Percentiles rank a stretch among this genome's conserved stretches.
Evolutionary conservation across 805 yeast species (phyloP).

Genomic region (Blastobotrys terrestris): DNA sequence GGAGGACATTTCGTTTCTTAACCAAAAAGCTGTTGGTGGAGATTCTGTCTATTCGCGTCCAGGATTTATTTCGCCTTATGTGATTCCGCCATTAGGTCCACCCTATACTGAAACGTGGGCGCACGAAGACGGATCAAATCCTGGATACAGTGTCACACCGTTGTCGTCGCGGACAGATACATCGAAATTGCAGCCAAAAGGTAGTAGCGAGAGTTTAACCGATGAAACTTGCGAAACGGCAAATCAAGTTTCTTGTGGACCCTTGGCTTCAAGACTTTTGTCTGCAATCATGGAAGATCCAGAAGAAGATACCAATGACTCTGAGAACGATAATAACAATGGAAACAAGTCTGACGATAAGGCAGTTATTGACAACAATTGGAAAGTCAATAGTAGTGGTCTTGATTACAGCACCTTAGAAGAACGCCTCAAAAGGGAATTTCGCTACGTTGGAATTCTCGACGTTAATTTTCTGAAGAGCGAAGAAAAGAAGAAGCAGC

Average conservation of each 20-base stretch:
- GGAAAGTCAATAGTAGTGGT: neutral
- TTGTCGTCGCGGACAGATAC: slow-evolving; percentile 12
- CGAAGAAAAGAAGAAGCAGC: slow-evolving; percentile 27
- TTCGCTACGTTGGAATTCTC: slow-evolving; percentile 84
- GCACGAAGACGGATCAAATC: slow-evolving; percentile 64
- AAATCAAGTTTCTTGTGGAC: slow-evolving; percentile 82
- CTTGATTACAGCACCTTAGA: slow-evolving; percentile 73
- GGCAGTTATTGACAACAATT: slow-evolving; percentile 22
- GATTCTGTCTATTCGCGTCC: slow-evolving; percentile 28
- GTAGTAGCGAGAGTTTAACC: slow-evolving; percentile 47
- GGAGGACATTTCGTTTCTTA: slow-evolving; percentile 73
- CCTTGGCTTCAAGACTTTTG: slow-evolving; percentile 74
- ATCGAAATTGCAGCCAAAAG: slow-evolving; percentile 31
- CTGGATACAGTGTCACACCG: slow-evolving; percentile 29
- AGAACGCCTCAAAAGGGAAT: slow-evolving; percentile 79
- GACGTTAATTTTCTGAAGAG: slow-evolving; percentile 28
- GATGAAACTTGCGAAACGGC: slow-evolving; percentile 58
- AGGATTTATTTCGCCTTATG: slow-evolving; percentile 47
- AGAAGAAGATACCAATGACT: slow-evolving; percentile 31
- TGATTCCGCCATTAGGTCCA: slow-evolving; percentile 82
- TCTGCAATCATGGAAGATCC: slow-evolving; percentile 56
- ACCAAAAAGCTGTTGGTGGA: slow-evolving; percentile 46
- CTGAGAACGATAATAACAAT: slow-evolving; percentile 36
- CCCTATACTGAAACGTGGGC: slow-evolving; percentile 80
- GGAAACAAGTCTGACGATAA: slow-evolving; percentile 29